Evolutionary conservation across 2,329 filamentous ascomycete species (phyloP), one percentile per base, ranked within the genome.

Genomic region (Aspergillus carbonarius): DNA sequence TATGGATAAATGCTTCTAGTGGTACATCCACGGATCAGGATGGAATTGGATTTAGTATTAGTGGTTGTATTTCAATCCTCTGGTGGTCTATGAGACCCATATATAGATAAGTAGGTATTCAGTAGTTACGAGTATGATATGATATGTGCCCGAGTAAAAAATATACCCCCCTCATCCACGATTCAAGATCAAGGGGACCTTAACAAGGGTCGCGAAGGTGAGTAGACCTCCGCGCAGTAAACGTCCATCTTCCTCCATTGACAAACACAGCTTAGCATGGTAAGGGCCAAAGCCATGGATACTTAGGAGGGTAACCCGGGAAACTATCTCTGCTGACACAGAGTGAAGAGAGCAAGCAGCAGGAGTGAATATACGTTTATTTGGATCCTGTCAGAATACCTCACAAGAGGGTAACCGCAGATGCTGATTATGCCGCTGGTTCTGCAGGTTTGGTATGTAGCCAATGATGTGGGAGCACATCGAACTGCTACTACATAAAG

Each of bases 181-280:
- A 42, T 51, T 54, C 35, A 39, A 44, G 50, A 54, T 60, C 59
- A 58, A 65, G 58, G 57, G 63, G 65, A 60, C 62, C 62, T 63
- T 40, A 48, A 62, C 56, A 42, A 62, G 66, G 69, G 63, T 66
- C 68, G 64, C 66, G 55, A 64, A 64, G 30, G 67, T 71, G 68
- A 70, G 39, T 42, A 42, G 54, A 67, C 62, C 59, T 27, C 58
- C 53, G 66, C 63, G 64, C 62, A 59, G 57, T 59, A 66, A 64
- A 62, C 62, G 42, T 76, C 60, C 61, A 71, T 77, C 65, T 77
- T 56, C 74, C 74, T 78, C 73, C 67, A 66, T 59, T 77, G 73
- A 77, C 74, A 75, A 77, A 76, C 73, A 77, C 73, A 78, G 71
- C 65, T 72, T 68, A 71, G 75, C 74, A 77, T 73, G 68, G 73